These are phyloP conservation scores for Inonotus hispidus DNA, from an alignment of 1,284 basidiomycete genomes.

Conservation along the genomic window DNA sequence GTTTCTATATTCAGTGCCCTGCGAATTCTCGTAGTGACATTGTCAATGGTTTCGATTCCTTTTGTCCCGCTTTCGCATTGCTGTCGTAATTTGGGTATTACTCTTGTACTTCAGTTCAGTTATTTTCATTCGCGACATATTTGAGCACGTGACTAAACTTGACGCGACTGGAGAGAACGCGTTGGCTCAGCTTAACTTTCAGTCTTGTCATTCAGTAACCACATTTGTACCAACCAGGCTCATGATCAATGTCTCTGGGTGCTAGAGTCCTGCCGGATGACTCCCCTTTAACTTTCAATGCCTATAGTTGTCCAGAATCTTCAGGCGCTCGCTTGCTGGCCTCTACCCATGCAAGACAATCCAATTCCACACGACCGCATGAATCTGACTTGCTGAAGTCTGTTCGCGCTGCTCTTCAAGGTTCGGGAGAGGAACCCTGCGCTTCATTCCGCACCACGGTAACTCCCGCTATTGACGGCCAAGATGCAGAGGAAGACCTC, in stretches of 20 bases:
- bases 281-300: conserved; percentile 7
- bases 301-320: conserved; percentile 26
- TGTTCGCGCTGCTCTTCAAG: conserved; percentile 46
- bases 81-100: background rate
- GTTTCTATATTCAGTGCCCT: background rate
- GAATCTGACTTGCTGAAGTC: conserved; percentile 43
- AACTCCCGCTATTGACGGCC: conserved; percentile 19
- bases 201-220: too few species aligned
- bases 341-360: conserved; percentile 15
- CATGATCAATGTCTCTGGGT: background rate
- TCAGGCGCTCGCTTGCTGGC: conserved; percentile 28
- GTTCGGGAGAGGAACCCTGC: conserved; percentile 38
- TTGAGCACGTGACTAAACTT: background rate
- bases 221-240: background rate
- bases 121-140: background rate
- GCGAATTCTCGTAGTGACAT: background rate
- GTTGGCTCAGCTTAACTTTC: background rate
- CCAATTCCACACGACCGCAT: conserved; percentile 21
- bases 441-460: conserved; percentile 34
- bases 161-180: background rate
- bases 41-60: background rate
- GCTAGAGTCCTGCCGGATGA: background rate
- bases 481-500: conserved; percentile 43
- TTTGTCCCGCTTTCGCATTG: background rate
- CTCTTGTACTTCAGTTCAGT: background rate